Evolutionary conservation across 2,329 filamentous ascomycete species (phyloP), one percentile per base, ranked within the genome.

Genomic region (Fonsecaea multimorphosa): DNA sequence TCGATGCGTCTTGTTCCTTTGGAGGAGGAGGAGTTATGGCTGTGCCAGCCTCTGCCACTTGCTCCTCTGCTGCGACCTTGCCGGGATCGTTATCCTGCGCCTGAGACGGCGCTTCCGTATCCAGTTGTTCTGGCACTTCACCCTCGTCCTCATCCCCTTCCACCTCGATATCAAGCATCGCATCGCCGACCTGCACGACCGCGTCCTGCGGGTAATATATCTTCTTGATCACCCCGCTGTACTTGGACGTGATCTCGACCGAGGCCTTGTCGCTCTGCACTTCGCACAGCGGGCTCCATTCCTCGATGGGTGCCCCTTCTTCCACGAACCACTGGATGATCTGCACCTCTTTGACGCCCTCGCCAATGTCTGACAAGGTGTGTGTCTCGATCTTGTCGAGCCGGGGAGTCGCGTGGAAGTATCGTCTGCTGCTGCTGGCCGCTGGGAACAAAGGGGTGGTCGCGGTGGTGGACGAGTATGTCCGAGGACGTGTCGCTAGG

Each of bases 271-370:
- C 95, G 74, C 93, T 97, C 78, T 98, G 95, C 52, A 99, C 96
- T 81, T 99, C 95, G 80, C 95, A 99, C 54, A 99, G 85, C 66
- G 94, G 95, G 73, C 96, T 95, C 85, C 97, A 99, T 82, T 99
- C 94, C 81, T 99, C 93, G 73, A 99, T 93, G 64, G 91, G 89
- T 38, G 95, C 95, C 65, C 93, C 94, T 57, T 96, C 93, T 80
- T 97, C 91, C 71, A 99, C 94, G 77, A 98, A 99, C 95, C 95
- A 99, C 82, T 99, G 95, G 74, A 98, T 98, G 74, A 99, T 92
- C 79, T 99, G 95, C 76, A 95, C 97, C 81, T 99, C 95, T 76
- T 95, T 93, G 74, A 98, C 99, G 62, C 95, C 95, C 95, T 73
- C 49, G 58, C 72, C 59, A n/a, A 62, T 72, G 54, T 72, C 71